Base-by-base conservation (phyloP, 331 rosid species). In the Pyracantha coccinea region DNA sequence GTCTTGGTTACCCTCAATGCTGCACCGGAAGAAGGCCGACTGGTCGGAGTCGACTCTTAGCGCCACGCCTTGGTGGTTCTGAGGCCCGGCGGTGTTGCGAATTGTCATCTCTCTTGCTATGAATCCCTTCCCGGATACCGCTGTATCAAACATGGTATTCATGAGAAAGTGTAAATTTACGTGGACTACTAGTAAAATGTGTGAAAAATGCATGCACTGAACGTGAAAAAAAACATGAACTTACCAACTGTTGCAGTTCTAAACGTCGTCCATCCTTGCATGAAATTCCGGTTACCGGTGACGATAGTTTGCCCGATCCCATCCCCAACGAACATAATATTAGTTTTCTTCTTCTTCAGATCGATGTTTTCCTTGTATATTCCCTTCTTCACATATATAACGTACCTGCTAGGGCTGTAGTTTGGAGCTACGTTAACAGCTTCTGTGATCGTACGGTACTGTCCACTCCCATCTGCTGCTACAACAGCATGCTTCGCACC, bases 241-340 rank as follows among this genome's bases (percentile, higher is more conserved):
- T 74, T 73, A 94, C 99, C 99, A 29, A 94, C 79, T 0, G 97
- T 94, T 45, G 99, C 93, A 65, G 99, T 92, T 85, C 99, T 82
- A 77, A 92, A 94, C 54, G 99, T 92, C 35, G 97, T 94, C 99
- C 97, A 94, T 66, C 97, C 99, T 75, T 94, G 97, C 91, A 90
- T 81, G 92, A 94, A 94, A 81, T 84, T 90, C 19, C 97, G 77
- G 71, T 84, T 79, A 79, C 89, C 81, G 0, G 96, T 90, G 53
- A 94, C 44, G 16, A 94, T 80, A n/a, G 97, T 94, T 76, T 74
- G 53, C 70, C 99, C 96, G 63, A 92, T 92, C 12, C 97, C 99
- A 67, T 90, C 99, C 5, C 98, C 97, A 0, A 91, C 78, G 6
- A 94, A 76, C 92, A 94, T 87, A 15, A 94, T 92, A 52, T 94